Conservation (phyloP, 306 rosid species). For the Prunus fruticosa region DNA sequence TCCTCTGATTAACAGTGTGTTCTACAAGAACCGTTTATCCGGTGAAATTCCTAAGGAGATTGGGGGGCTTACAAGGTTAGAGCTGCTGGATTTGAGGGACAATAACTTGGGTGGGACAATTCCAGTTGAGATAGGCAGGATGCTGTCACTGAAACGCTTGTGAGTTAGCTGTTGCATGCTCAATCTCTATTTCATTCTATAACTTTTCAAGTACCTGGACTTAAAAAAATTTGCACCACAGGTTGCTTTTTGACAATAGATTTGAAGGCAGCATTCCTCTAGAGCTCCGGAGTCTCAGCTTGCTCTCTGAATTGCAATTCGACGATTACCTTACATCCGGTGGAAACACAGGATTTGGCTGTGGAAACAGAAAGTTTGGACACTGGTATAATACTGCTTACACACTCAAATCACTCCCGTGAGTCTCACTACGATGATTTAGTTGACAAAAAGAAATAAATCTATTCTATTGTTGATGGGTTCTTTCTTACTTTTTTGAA, state of each 20-base stretch:
- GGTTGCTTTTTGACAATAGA: slow-evolving; percentile 62
- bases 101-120: slow-evolving; percentile 64
- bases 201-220: slow-evolving; percentile 20
- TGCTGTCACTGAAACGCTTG: slow-evolving; percentile 59
- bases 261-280: slow-evolving; percentile 49
- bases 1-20: slow-evolving; percentile 47
- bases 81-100: slow-evolving; percentile 79
- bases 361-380: slow-evolving; percentile 65
- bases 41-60: slow-evolving; percentile 82
- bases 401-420: background rate
- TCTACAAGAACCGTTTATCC: slow-evolving; percentile 61
- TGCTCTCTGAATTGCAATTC: slow-evolving; percentile 38
- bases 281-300: slow-evolving; percentile 40
- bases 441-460: background rate
- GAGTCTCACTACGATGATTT: background rate
- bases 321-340: slow-evolving; percentile 41
- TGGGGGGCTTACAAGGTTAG: slow-evolving; percentile 55
- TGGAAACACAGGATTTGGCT: slow-evolving; percentile 30
- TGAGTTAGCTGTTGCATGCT: slow-evolving; percentile 44
- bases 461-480: background rate
- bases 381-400: slow-evolving; percentile 45
- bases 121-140: slow-evolving; percentile 57
- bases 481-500: background rate
- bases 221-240: slow-evolving; percentile 28
- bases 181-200: slow-evolving; percentile 2